phyloP scores from a whole-genome alignment of 352 stramenopile genomes.

The Paralagenidium karlingii region DNA sequence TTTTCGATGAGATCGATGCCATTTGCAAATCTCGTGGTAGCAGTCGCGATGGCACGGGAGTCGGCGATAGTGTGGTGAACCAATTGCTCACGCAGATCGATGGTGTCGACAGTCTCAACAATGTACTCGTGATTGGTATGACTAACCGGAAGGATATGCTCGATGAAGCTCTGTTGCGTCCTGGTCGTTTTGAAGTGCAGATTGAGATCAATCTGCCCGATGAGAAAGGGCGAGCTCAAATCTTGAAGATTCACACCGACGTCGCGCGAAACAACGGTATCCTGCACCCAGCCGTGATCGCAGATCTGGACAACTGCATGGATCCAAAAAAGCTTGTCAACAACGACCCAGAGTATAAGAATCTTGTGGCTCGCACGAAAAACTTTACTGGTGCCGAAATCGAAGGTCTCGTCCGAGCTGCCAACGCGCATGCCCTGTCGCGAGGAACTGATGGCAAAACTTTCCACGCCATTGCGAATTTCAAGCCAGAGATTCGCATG shows the following conservation, averaged over 20 bases:
- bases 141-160: constrained; percentile 98
- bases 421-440: constrained; percentile 73
- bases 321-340: constrained; percentile 48
- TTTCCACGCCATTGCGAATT: constrained; percentile 71
- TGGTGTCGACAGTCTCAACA: constrained; percentile 98
- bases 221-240: constrained; percentile 91
- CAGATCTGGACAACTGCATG: constrained; percentile 60
- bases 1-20: constrained; percentile 99
- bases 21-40: constrained; percentile 97
- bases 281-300: constrained; percentile 53
- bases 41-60: constrained; percentile 89
- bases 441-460: constrained; percentile 73
- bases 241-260: constrained; percentile 97
- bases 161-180: constrained; percentile 95
- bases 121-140: constrained; percentile 99
- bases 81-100: constrained; percentile 99
- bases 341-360: constrained; percentile 64
- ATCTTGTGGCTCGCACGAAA: constrained; percentile 94
- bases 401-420: constrained; percentile 95
- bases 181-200: constrained; percentile 98
- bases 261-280: constrained; percentile 63
- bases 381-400: constrained; percentile 99
- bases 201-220: constrained; percentile 99
- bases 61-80: constrained; percentile 98
- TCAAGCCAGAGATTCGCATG: constrained; percentile 68